A percentile compares a stretch with the other conserved stretches of the same genome.
Conservation (phyloP, 78 protist species). For the Isochrysis galbana region DNA sequence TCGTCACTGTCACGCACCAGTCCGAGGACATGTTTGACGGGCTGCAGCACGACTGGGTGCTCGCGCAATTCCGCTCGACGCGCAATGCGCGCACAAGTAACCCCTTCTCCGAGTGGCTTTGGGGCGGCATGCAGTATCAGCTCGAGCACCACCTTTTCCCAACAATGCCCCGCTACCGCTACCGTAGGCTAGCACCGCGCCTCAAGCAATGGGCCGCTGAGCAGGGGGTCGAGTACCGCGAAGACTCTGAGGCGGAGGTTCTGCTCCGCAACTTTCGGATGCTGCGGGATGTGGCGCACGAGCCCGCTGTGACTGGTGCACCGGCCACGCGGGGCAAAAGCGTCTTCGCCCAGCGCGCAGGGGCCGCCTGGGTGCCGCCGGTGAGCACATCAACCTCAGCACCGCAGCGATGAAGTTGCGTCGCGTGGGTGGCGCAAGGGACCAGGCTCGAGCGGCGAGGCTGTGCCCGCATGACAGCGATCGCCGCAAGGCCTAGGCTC, state of each 20-base stretch:
- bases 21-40: neutral
- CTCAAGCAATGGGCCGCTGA: neutral
- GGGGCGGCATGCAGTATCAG: slow-evolving; percentile 53
- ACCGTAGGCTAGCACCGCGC: neutral
- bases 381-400: too few species aligned
- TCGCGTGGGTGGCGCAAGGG: too few species aligned
- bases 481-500: too few species aligned
- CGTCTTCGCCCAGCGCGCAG: neutral
- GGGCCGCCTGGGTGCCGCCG: neutral
- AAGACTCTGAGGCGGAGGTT: neutral
- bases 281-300: neutral
- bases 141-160: slow-evolving; percentile 62
- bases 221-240: neutral
- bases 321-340: neutral
- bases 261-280: neutral
- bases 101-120: slow-evolving; percentile 4
- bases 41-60: neutral
- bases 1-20: slow-evolving; percentile 32
- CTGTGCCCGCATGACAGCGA: too few species aligned
- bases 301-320: neutral
- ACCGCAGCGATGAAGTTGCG: too few species aligned
- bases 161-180: slow-evolving; percentile 25
- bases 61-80: slow-evolving; percentile 20
- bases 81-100: neutral
- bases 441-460: too few species aligned